These are phyloP conservation scores for Aquilaria malaccensis DNA, from an alignment of 345 rosid genomes.

Conservation along the genomic window DNA sequence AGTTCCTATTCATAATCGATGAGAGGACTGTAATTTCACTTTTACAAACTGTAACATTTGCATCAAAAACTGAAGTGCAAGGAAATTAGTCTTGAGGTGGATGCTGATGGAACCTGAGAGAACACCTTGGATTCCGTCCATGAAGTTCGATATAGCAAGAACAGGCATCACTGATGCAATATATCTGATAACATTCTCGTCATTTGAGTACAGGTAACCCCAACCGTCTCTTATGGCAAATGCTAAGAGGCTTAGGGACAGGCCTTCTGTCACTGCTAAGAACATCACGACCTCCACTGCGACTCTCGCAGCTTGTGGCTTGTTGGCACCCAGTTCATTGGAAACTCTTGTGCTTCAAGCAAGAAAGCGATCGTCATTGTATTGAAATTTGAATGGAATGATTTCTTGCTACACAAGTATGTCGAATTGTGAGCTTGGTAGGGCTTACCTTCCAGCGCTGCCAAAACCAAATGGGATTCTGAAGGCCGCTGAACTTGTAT, in stretches of 20 bases:
- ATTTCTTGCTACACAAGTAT: no score
- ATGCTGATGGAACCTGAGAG: conserved; percentile 20
- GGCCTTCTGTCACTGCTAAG: conserved; percentile 20
- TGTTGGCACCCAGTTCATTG: conserved; percentile 30
- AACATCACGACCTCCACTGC: conserved; percentile 17
- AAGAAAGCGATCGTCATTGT: not conserved
- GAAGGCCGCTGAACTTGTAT: conserved; percentile 22
- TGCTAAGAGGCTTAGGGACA: conserved; percentile 12
- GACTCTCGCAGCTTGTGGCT: conserved; percentile 14
- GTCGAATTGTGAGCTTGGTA: not conserved
- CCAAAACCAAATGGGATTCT: conserved; percentile 32
- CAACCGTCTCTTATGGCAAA: conserved; percentile 9
- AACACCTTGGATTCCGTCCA: conserved; percentile 36
- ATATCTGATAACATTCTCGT: conserved; percentile 15
- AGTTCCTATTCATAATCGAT: conserved; percentile 12
- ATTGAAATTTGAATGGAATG: not conserved
- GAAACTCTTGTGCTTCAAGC: conserved; percentile 29
- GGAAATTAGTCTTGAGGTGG: not conserved
- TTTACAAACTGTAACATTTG: not conserved
- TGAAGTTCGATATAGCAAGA: conserved; percentile 31
- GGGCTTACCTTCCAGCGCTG: conserved; percentile 24
- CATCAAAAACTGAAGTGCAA: not conserved
- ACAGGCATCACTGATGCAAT: conserved; percentile 24
- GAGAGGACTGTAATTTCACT: not conserved
- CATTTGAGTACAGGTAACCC: conserved; percentile 23